Evolutionary conservation across 129 eudicot genomes (phyloP).

Genomic region (Heracleum sosnowskyi): DNA sequence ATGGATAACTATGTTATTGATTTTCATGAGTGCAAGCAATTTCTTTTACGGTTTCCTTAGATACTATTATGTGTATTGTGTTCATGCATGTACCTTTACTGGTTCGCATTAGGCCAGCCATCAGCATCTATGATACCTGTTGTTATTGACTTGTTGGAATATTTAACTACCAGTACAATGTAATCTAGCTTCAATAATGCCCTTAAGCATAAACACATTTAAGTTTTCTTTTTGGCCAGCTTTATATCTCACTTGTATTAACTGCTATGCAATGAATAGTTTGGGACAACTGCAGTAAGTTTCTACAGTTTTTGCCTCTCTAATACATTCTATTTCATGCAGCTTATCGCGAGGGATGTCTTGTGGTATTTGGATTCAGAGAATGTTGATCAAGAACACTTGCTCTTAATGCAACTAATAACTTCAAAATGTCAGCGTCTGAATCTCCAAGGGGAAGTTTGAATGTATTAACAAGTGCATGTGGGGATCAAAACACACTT

Average conservation of each 20-base stretch:
- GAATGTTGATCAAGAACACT: too few species aligned
- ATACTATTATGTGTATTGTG: neutral
- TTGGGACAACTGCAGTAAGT: neutral
- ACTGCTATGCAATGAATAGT: neutral
- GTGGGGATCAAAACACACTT: too few species aligned
- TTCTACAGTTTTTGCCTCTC: neutral
- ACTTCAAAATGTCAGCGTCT: too few species aligned
- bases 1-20: neutral
- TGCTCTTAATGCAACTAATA: too few species aligned
- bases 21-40: neutral
- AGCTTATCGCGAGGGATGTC: too few species aligned
- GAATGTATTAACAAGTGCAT: too few species aligned
- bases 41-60: neutral
- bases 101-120: neutral
- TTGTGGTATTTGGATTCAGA: too few species aligned
- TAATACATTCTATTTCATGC: neutral
- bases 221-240: too few species aligned
- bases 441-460: too few species aligned
- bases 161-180: neutral
- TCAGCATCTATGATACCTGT: neutral
- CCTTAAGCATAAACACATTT: neutral
- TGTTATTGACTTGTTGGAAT: neutral
- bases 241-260: too few species aligned
- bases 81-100: neutral
- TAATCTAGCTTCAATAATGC: neutral